Evolutionary conservation across 2,329 filamentous ascomycete species (phyloP), one percentile per base, ranked within the genome.

Genomic region (Cladosporium sp.): DNA sequence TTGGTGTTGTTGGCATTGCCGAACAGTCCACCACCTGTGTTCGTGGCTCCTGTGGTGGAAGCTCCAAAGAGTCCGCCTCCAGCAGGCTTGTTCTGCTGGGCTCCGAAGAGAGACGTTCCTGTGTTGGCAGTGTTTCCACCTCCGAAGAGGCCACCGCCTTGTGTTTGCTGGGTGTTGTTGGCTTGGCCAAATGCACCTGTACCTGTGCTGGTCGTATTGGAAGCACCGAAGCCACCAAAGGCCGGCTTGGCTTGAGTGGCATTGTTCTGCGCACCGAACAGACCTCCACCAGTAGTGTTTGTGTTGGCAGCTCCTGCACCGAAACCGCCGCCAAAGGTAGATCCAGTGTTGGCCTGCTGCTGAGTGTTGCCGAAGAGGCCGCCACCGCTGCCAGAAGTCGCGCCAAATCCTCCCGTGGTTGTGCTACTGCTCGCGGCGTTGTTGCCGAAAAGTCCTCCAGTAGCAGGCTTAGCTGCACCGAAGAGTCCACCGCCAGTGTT

Each of bases 31-130:
- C 85, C 74, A 49, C 71, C 72, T 18, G 76, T 78, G 49, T 82
- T 75, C 14, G 65, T 70, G 8, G 68, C 47, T 71, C 87, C 87
- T 5, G 68, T 69, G 26, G 75, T 68, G 44, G 55, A 66, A 18
- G 55, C 59, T 7, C 80, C 80, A 66, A 83, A 83, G 5, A 82
- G 71, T 24, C 80, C 77, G 34, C 82, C 80, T 15, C 71, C 67
- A 24, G 72, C 67, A 63, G 72, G 68, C 58, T 72, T 74, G 61
- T 65, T 68, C 47, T 72, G 68, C 14, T 66, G 66, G 18, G 68
- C 68, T 15, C 81, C 82, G 67, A 84, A 84, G 51, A 77, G 69
- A 28, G 74, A 78, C 7, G 85, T 73, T 47, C 71, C 72, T 15
- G 76, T 78, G 52, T 55, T 63, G 2, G 76, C 73, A 36, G 77